These are phyloP conservation scores for Acer negundo DNA, from an alignment of 345 rosid species.

Conservation along the genomic window DNA sequence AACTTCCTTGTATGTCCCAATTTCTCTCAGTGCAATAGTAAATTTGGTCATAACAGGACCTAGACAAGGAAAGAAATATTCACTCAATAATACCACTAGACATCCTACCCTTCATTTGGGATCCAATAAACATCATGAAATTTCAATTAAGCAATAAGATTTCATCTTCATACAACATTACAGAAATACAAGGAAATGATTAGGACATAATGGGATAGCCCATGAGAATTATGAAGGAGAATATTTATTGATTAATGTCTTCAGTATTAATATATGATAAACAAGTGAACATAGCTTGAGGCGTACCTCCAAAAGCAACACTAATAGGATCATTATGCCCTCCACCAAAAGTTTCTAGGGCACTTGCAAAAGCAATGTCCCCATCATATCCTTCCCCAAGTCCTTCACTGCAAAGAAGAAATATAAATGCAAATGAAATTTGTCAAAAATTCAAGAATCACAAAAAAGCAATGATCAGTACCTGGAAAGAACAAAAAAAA, in stretches of 20 bases:
- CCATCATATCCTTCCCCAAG: slow-evolving; percentile 97
- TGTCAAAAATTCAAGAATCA: slow-evolving; percentile 14
- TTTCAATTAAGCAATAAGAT: background rate
- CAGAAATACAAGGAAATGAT: background rate
- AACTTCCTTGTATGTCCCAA: slow-evolving; percentile 97
- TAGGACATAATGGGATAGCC: background rate
- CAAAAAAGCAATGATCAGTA: background rate
- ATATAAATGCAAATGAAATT: slow-evolving; percentile 20
- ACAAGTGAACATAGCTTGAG: background rate
- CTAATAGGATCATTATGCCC: slow-evolving; percentile 99
- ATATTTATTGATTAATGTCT: slow-evolving; percentile 4
- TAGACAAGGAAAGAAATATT: slow-evolving; percentile 32
- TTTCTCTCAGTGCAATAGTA: slow-evolving; percentile 97
- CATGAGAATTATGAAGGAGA: slow-evolving; percentile 7
- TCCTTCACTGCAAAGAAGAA: slow-evolving; percentile 72
- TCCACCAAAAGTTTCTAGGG: slow-evolving; percentile 96
- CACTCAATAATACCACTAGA: slow-evolving; percentile 21
- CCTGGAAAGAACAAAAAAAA: background rate
- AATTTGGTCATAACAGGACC: slow-evolving; percentile 99
- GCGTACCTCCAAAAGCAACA: slow-evolving; percentile 96
- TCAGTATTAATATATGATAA: background rate
- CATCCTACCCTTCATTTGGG: background rate
- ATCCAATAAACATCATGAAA: background rate
- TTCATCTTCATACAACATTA: slow-evolving; percentile 1
- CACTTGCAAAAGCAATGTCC: slow-evolving; percentile 96